Evolutionary conservation across 1,139 yeast genomes (phyloP), one percentile per base, ranked within the genome.

Genomic region (Geotrichum cucujoidarum): DNA sequence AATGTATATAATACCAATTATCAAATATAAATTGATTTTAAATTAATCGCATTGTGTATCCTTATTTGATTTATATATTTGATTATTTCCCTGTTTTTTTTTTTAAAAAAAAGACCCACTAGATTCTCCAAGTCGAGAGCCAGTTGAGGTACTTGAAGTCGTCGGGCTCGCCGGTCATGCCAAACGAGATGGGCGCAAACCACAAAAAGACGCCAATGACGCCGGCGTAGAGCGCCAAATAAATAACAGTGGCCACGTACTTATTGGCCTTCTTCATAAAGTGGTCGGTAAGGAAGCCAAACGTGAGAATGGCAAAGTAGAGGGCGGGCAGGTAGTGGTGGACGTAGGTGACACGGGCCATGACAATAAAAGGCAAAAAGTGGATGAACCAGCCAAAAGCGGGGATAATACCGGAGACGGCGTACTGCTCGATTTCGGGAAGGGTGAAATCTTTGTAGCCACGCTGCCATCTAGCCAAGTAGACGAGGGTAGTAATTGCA

Each of bases 251-350:
- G 61, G 55, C 58, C 31, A 63, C 58, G 16, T 63, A 57, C 49
- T 60, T 62, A 30, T 70, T 61, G 32, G 66, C 61, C 55, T 66
- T 71, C 55, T 76, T 70, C 44, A 70, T 69, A 34, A 57, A 53
- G 50, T 74, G 74, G 63, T 90, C 96, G 53, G 89, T 71, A 58
- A 83, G 73, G 70, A 84, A 92, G 50, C 83, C 80, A 62, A 85
- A 76, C 27, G 88, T 81, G 57, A 92, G 70, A 76, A 92, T 81
- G 51, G 97, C 97, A 71, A 94, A 92, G 72, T 90, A 92, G 57
- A 90, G 77, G 0, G 98, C 97, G 27, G 99, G 99, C 60, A 89
- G 77, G 68, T 92, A 92, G 70, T 92, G 99, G 68, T 92, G 99
- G 40, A 92, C 92, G 64, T 94, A 92, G 3, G 96, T 89, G 56